Evolutionary conservation across 1,284 basidiomycete genomes (phyloP).

Genomic region (Heterobasidion annosum): DNA sequence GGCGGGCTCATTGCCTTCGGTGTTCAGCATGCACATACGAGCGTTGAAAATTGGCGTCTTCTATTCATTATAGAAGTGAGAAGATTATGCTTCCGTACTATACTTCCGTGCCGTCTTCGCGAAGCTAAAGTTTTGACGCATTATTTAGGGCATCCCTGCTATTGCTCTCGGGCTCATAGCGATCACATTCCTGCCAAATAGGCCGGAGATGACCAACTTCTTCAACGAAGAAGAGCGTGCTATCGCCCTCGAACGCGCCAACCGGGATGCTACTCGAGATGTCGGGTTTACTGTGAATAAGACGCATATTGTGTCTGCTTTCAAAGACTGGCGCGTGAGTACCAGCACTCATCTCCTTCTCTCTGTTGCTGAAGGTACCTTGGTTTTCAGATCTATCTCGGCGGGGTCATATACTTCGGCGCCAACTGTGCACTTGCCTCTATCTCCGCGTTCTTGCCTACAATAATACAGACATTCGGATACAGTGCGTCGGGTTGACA

Average conservation of each 20-base stretch:
- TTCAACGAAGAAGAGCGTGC: conserved; percentile 66
- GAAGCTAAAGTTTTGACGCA: neutral
- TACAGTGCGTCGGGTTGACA: conserved; percentile 29
- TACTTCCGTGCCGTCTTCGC: neutral
- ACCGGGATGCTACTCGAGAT: conserved; percentile 60
- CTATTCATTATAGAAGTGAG: conserved; percentile 70
- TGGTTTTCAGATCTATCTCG: conserved; percentile 42
- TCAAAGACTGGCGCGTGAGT: conserved; percentile 65
- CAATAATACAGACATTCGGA: conserved; percentile 69
- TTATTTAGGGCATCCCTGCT: conserved; percentile 45
- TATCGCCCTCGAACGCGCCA: conserved; percentile 68
- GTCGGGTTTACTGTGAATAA: conserved; percentile 58
- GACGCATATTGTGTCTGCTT: conserved; percentile 56
- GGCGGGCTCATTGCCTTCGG: conserved; percentile 70
- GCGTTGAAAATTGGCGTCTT: conserved; percentile 53
- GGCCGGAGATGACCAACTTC: conserved; percentile 69
- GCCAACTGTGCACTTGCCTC: conserved; percentile 74
- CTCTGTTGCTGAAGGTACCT: neutral
- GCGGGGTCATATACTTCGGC: conserved; percentile 68
- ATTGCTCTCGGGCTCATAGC: conserved; percentile 61
- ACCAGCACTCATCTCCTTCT: neutral
- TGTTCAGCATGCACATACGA: conserved; percentile 44
- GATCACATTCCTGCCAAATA: conserved; percentile 60
- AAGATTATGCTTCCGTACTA: neutral
- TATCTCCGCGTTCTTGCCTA: conserved; percentile 79